These are phyloP conservation scores for Dioszegia hungarica DNA, from an alignment of 768 basidiomycete species.

Conservation along the genomic window DNA sequence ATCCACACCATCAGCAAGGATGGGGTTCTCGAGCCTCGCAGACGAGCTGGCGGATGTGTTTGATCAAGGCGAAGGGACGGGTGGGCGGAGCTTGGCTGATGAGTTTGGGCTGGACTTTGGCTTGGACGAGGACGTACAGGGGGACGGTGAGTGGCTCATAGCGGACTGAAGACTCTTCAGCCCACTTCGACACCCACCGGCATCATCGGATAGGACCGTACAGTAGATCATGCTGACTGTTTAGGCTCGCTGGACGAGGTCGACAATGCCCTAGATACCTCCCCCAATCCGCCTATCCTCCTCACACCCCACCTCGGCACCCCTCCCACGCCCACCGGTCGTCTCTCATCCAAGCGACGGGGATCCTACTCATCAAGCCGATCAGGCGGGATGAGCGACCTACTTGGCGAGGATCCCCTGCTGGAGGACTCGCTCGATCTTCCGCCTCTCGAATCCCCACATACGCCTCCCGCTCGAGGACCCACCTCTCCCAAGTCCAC, in stretches of 20 bases:
- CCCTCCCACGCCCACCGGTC: background rate
- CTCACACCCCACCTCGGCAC: background rate
- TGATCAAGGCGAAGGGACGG: background rate
- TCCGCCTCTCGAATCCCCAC: too few species aligned
- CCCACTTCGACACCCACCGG: too few species aligned
- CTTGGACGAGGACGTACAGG: background rate
- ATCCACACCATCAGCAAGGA: background rate
- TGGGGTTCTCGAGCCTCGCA: conserved; percentile 6
- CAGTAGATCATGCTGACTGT: background rate
- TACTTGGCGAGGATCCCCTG: too few species aligned
- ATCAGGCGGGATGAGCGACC: background rate
- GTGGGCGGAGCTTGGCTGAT: conserved; percentile 8
- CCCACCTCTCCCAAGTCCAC: too few species aligned
- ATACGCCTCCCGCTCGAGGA: too few species aligned
- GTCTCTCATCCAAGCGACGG: background rate
- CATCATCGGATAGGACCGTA: background rate
- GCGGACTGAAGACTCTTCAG: too few species aligned
- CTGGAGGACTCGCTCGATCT: too few species aligned
- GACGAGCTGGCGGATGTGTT: conserved; percentile 8
- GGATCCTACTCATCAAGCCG: background rate
- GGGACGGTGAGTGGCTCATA: conserved; percentile 2
- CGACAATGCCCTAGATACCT: background rate
- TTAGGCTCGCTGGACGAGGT: background rate
- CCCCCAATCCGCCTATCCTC: background rate
- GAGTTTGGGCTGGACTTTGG: conserved; percentile 9